Conservation (phyloP, 345 rosid genomes). For the Conringia planisiliqua region DNA sequence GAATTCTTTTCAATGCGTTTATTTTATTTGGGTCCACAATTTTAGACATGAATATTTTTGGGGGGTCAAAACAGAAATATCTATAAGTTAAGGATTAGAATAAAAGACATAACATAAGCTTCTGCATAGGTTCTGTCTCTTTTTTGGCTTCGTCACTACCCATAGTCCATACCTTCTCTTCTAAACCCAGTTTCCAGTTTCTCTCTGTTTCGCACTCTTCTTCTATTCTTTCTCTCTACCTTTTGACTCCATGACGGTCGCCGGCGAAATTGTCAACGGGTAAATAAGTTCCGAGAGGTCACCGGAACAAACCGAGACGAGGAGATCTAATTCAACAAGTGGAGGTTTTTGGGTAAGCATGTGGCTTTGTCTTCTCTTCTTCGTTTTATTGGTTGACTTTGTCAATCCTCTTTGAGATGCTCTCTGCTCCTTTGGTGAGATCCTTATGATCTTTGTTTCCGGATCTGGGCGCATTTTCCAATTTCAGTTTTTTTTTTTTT, state of each 20-base stretch:
- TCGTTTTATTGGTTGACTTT: neutral
- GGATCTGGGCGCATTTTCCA: slow-evolving; percentile 30
- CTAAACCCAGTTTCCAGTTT: neutral
- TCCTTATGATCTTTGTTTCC: slow-evolving; percentile 19
- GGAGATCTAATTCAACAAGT: slow-evolving; percentile 30
- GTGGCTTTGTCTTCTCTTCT: neutral
- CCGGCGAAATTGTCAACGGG: slow-evolving; percentile 44
- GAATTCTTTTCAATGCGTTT: neutral
- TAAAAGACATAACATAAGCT: slow-evolving; percentile 5
- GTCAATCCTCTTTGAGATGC: neutral
- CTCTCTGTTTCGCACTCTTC: slow-evolving; percentile 11
- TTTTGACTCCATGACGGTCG: slow-evolving; percentile 36
- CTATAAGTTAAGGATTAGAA: neutral
- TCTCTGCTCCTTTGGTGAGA: slow-evolving; percentile 14
- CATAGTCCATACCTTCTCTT: neutral
- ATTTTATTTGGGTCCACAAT: neutral
- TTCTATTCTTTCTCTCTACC: slow-evolving; percentile 4
- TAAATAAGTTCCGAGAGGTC: slow-evolving; percentile 9
- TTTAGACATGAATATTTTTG: neutral
- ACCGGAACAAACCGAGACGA: neutral
- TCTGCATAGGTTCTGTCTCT: neutral
- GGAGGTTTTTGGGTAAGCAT: slow-evolving; percentile 25
- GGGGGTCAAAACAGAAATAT: slow-evolving; percentile 16
- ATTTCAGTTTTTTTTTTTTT: neutral
- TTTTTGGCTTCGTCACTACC: neutral